These are phyloP conservation scores for Microdochium bolleyi DNA, from an alignment of 2,329 filamentous ascomycete genomes.

Conservation along the genomic window DNA sequence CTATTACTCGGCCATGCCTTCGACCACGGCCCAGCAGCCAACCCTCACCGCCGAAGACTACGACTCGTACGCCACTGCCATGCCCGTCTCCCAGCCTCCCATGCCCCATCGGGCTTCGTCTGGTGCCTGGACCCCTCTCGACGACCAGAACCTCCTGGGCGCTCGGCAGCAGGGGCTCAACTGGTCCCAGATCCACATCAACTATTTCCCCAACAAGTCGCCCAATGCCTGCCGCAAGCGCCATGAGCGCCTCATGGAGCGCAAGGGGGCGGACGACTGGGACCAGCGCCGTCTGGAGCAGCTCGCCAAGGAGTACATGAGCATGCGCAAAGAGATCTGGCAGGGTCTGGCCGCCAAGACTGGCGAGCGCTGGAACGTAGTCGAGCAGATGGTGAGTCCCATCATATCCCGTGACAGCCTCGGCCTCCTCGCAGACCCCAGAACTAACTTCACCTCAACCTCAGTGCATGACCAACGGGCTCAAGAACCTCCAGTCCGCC, in stretches of 20 bases:
- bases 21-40: conserved; percentile 20
- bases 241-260: conserved; percentile 77
- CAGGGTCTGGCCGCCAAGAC: conserved; percentile 60
- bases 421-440: conserved; percentile 4
- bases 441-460: conserved; percentile 1
- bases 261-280: conserved; percentile 68
- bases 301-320: conserved; percentile 72
- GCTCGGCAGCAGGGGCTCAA: conserved; percentile 71
- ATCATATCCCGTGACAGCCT: background rate
- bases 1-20: conserved; percentile 29
- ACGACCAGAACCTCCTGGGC: conserved; percentile 65
- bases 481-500: conserved; percentile 71
- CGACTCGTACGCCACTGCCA: conserved; percentile 28
- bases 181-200: conserved; percentile 73
- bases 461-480: conserved; percentile 75
- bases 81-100: conserved; percentile 23
- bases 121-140: conserved; percentile 63
- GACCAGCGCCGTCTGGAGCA: conserved; percentile 67
- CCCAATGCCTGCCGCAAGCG: conserved; percentile 84
- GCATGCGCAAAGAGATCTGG: conserved; percentile 76
- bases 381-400: conserved; percentile 50
- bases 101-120: conserved; percentile 47
- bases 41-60: conserved; percentile 29
- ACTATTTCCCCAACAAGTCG: conserved; percentile 70
- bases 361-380: conserved; percentile 76